Evolutionary conservation across 2,329 filamentous ascomycete species (phyloP), one percentile per base, ranked within the genome.

Genomic region (Beauveria sp.): DNA sequence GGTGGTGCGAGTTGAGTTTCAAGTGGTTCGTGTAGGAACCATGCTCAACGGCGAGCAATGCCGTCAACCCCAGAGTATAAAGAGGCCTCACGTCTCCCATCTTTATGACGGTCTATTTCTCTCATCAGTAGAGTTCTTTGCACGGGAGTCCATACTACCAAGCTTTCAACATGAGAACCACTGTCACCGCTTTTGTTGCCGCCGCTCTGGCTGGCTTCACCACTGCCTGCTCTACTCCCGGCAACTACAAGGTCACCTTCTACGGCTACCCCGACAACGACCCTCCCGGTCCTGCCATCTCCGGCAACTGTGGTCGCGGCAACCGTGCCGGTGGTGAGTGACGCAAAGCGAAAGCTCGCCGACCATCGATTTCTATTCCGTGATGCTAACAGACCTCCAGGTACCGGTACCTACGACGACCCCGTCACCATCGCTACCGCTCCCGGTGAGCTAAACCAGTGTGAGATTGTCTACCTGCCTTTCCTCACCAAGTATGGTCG

Each of bases 401-500:
- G 65, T 20, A 58, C 50, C 14, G 65, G 65, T 22, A 66, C 65
- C 18, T 67, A 67, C 43, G 46, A 54, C n/a, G 65, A 67, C 58
- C 65, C 65, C 24, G 64, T 67, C 58, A 66, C 63, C 38, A 65
- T 67, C 40, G 64, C 65, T 40, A 66, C 65, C 18, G 64, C 65
- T 22, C 64, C 65, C 26, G 65, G 65, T 38, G 65, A 65, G 58
- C 57, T 67, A 3, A 67, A 67, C 51, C 46, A 55, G 38, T 67
- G 65, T 53, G 65, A 67, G 46, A 67, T 67, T 28, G 65, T 67
- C 42, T 67, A 67, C 28, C 62, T 67, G 12, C 65, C 65, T 22
- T 58, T 67, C 51, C 60, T 67, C 56, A 67, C 63, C 60, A 67
- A 67, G 62, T 67, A 67, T 52, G 65, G 57, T 45, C 65, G 65